phyloP scores from a whole-genome alignment of 345 rosid species.

The Draba incana region DNA sequence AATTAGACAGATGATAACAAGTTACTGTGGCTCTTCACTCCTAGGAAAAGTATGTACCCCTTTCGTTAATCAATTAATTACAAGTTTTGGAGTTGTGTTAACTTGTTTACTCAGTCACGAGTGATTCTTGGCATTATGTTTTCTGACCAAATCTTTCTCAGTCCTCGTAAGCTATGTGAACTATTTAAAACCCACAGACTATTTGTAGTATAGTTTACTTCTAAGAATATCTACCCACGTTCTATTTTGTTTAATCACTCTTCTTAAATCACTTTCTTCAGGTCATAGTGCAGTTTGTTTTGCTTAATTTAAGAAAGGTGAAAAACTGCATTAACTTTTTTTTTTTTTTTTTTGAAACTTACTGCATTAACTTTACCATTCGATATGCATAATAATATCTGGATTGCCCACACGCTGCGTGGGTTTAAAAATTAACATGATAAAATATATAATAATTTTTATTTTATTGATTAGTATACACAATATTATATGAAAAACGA shows the following conservation, averaged over 20 bases:
- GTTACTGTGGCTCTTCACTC: conserved; percentile 29
- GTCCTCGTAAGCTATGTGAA: conserved; percentile 26
- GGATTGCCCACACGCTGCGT: too few species aligned
- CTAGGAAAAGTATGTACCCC: conserved; percentile 32
- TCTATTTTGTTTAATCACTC: conserved; percentile 16
- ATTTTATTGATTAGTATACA: too few species aligned
- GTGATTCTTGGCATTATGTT: conserved; percentile 37
- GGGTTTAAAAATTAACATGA: too few species aligned
- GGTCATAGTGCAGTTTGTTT: background rate
- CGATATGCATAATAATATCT: too few species aligned
- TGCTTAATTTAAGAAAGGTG: background rate
- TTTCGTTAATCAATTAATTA: conserved; percentile 4
- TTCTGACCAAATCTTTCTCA: conserved; percentile 32
- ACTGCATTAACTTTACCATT: too few species aligned
- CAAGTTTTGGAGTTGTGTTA: background rate
- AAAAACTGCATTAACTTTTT: background rate
- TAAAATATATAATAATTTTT: too few species aligned
- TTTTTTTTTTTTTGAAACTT: too few species aligned
- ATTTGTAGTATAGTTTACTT: background rate
- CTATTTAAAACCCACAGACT: background rate
- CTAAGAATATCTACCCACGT: conserved; percentile 12
- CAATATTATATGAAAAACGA: too few species aligned
- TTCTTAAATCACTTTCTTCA: conserved; percentile 5
- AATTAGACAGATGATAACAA: background rate
- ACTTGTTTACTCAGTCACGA: conserved; percentile 16